Evolutionary conservation across 352 stramenopile species (phyloP).

Genomic region (Globisporangium carolinianum): DNA sequence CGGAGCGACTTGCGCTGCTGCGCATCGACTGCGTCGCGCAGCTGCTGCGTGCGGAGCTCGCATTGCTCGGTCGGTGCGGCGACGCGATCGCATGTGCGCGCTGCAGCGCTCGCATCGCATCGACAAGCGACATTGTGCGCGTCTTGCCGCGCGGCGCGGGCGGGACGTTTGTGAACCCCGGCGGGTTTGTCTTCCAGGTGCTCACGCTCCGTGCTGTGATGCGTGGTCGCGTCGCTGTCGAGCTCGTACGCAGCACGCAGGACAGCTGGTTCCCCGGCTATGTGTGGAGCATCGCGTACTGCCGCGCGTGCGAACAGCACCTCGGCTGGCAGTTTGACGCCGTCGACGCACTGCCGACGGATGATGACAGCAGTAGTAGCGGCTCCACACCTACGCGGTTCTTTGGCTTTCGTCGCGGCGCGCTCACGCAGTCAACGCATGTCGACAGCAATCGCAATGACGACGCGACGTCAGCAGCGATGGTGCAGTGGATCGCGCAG

Average conservation of each 20-base stretch:
- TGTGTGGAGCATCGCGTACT: conserved; percentile 76
- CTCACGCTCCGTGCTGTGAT: conserved; percentile 62
- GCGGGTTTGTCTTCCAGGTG: conserved; percentile 72
- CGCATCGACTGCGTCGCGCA: conserved; percentile 51
- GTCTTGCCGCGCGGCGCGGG: conserved; percentile 51
- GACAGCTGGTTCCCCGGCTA: conserved; percentile 82
- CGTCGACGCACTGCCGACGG: conserved; percentile 15
- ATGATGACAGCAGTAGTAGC: no score
- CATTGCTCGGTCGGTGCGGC: conserved; percentile 46
- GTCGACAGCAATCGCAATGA: not conserved
- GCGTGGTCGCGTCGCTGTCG: conserved; percentile 31
- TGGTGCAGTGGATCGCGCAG: no score
- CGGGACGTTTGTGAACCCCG: conserved; percentile 79
- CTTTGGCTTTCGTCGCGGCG: conserved; percentile 60
- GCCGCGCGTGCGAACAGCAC: conserved; percentile 53
- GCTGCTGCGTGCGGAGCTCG: conserved; percentile 48
- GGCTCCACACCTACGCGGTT: conserved; percentile 28
- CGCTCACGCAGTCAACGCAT: conserved; percentile 33
- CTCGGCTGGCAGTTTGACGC: conserved; percentile 74
- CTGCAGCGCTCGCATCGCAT: conserved; percentile 53
- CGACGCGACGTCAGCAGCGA: no score
- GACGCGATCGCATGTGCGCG: conserved; percentile 62
- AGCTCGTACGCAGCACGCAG: conserved; percentile 35
- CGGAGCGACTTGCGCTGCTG: conserved; percentile 49
- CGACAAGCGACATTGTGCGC: conserved; percentile 76